Evolutionary conservation across 331 rosid genomes (phyloP).

Genomic region (Erythrophleum ivorense): DNA sequence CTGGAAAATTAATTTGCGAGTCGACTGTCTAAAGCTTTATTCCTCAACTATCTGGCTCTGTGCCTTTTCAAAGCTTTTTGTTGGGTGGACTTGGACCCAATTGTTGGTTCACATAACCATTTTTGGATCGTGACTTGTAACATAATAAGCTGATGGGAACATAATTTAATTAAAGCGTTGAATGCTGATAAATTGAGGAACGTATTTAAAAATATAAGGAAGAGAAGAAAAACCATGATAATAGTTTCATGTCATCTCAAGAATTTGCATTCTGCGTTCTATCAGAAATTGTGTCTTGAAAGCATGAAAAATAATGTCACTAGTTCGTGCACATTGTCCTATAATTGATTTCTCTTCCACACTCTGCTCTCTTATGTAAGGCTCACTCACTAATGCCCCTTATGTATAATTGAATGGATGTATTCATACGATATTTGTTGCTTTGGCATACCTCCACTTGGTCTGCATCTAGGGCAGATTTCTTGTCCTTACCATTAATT

Average conservation of each 20-base stretch:
- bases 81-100: conserved; percentile 5
- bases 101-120: not conserved
- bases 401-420: not conserved
- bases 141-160: not conserved
- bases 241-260: not conserved
- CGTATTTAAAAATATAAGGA: not conserved
- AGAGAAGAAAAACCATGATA: not conserved
- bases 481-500: not conserved
- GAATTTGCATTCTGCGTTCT: not conserved
- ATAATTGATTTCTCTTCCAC: not conserved
- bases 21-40: not conserved
- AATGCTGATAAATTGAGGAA: not conserved
- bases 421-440: not conserved
- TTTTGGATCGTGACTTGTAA: not conserved
- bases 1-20: not conserved
- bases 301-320: not conserved
- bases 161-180: not conserved
- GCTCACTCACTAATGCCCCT: not conserved
- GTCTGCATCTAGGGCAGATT: not conserved
- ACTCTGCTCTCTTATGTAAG: not conserved
- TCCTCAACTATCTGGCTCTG: not conserved
- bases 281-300: not conserved
- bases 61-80: not conserved
- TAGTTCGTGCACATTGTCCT: not conserved
- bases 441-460: not conserved